These are phyloP conservation scores for Backusella sp. DNA, from an alignment of 192 early-diverging fungal genomes.

Conservation along the genomic window DNA sequence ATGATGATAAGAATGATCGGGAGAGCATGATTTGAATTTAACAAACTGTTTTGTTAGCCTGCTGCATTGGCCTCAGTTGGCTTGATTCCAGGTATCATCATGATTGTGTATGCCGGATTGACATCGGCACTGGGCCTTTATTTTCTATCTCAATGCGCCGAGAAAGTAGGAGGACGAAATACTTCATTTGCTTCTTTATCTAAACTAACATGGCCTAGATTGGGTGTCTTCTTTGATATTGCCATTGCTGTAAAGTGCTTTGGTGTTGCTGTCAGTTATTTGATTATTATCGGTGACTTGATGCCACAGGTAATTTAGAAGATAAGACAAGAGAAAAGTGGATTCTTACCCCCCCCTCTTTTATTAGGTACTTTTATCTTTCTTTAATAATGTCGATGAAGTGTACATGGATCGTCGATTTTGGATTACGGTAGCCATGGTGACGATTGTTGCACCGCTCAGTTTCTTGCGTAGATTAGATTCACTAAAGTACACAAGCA, in stretches of 20 bases:
- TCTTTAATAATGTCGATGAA: slow-evolving; percentile 6
- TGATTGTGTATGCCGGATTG: slow-evolving; percentile 75
- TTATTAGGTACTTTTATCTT: slow-evolving; percentile 22
- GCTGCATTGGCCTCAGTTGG: slow-evolving; percentile 84
- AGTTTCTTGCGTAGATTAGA: slow-evolving; percentile 83
- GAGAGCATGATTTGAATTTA: too few relatives aligned
- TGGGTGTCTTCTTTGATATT: slow-evolving; percentile 86
- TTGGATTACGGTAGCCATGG: slow-evolving; percentile 85
- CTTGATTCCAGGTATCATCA: slow-evolving; percentile 73
- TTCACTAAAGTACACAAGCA: slow-evolving; percentile 86
- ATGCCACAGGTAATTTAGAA: slow-evolving; percentile 67
- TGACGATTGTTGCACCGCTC: slow-evolving; percentile 66
- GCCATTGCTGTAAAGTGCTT: slow-evolving; percentile 99
- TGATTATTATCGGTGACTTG: slow-evolving; percentile 94
- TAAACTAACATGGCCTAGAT: slow-evolving; percentile 87
- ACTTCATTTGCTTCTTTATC: slow-evolving; percentile 91
- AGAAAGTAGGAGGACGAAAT: slow-evolving; percentile 70
- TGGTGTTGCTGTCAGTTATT: slow-evolving; percentile 91
- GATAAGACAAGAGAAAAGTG: not conserved
- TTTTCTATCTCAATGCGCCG: slow-evolving; percentile 76
- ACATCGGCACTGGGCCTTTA: slow-evolving; percentile 84
- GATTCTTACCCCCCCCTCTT: not conserved
- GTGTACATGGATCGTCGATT: slow-evolving; percentile 65
- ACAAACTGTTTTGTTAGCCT: slow-evolving; percentile 42
- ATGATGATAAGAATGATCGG: slow-evolving; percentile 20